These are phyloP conservation scores for Phytophthora idaei DNA, from an alignment of 352 stramenopile genomes.

Conservation along the genomic window DNA sequence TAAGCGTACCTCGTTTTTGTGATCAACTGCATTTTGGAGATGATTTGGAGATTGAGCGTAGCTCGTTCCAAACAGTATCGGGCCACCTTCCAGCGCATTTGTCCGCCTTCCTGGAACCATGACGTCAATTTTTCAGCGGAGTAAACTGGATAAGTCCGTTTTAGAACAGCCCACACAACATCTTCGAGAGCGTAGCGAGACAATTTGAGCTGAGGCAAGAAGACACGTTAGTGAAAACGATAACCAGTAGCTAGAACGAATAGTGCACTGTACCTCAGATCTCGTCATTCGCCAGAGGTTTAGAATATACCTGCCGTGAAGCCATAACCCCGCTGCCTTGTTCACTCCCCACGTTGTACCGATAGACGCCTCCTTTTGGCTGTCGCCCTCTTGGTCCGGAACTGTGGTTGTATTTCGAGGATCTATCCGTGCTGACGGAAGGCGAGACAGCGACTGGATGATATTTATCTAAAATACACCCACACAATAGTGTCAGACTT, in stretches of 20 bases:
- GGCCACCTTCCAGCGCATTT: slow-evolving; percentile 60
- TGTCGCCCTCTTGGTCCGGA: slow-evolving; percentile 30
- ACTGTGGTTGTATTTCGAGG: slow-evolving; percentile 45
- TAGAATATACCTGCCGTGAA: slow-evolving; percentile 90
- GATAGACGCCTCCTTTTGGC: slow-evolving; percentile 54
- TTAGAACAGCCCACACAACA: slow-evolving; percentile 69
- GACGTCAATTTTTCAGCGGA: slow-evolving; percentile 55
- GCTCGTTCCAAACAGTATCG: slow-evolving; percentile 55
- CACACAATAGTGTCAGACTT: slow-evolving; percentile 19
- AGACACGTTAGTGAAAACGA: not conserved
- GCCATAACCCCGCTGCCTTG: slow-evolving; percentile 88
- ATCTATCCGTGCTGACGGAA: slow-evolving; percentile 61
- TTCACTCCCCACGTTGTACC: slow-evolving; percentile 80
- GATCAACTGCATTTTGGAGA: slow-evolving; percentile 88
- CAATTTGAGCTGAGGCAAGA: slow-evolving; percentile 72
- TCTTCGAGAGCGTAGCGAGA: slow-evolving; percentile 82
- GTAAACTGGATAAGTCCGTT: slow-evolving; percentile 69
- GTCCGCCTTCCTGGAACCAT: slow-evolving; percentile 56
- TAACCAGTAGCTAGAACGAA: not conserved
- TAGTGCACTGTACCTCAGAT: slow-evolving; percentile 61
- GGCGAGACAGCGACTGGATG: slow-evolving; percentile 69
- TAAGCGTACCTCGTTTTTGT: slow-evolving; percentile 67
- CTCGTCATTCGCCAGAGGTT: slow-evolving; percentile 92
- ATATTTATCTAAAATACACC: slow-evolving; percentile 60
- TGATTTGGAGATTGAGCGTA: slow-evolving; percentile 70